These are phyloP conservation scores for Ashbya aceris DNA, from an alignment of 1,139 yeast genomes.

Conservation along the genomic window DNA sequence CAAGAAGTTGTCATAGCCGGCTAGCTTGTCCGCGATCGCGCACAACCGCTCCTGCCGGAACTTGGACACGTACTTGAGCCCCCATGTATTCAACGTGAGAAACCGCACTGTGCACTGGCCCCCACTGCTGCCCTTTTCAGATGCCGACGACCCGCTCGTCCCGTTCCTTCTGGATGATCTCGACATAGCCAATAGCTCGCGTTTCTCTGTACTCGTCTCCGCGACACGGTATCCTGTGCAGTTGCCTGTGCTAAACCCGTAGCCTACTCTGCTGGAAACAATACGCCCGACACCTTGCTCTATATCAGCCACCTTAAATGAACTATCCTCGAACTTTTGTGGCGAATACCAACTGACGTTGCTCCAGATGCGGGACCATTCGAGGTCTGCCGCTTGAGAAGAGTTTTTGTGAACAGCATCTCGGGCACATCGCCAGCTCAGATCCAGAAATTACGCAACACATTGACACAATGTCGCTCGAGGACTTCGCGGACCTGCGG, in stretches of 20 bases:
- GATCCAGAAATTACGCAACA: background rate
- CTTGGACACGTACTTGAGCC: conserved; percentile 73
- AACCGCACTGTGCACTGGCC: conserved; percentile 33
- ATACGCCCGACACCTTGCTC: no score
- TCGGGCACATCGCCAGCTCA: background rate
- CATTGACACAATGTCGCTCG: conserved; percentile 7
- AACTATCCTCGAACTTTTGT: no score
- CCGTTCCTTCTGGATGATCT: background rate
- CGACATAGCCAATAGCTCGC: conserved; percentile 1
- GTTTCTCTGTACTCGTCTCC: background rate
- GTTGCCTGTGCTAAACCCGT: no score
- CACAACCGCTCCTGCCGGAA: conserved; percentile 51
- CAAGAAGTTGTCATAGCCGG: conserved; percentile 22
- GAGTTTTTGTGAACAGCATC: background rate
- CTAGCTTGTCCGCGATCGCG: conserved; percentile 66
- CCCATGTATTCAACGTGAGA: conserved; percentile 79
- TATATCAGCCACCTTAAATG: no score
- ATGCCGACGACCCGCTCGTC: background rate
- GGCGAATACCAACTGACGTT: no score
- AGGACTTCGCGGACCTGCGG: conserved; percentile 18
- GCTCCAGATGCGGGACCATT: conserved; percentile 3
- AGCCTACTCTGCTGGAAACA: no score
- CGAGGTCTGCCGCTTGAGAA: conserved; percentile 5
- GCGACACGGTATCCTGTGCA: no score
- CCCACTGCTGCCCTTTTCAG: conserved; percentile 1